Percentiles rank a stretch among this genome's conserved stretches.
Conservation (phyloP, 225 moss, liverwort and hornwort species). For the Rhytidiadelphus loreus region DNA sequence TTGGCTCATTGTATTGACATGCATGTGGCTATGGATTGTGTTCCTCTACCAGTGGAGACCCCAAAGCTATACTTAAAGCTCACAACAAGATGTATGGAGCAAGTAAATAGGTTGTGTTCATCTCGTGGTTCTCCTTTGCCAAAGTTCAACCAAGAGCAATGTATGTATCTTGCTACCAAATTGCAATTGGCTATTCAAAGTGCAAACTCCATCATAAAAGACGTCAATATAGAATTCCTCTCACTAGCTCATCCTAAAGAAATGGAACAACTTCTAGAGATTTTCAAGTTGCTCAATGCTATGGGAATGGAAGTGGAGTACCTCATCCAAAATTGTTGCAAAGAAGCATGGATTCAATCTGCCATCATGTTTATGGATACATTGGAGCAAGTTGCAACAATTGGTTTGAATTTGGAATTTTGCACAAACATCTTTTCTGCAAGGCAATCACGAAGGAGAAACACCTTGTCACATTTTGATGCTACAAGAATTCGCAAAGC, state of each 20-base stretch:
- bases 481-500: not conserved
- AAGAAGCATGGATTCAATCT: not conserved
- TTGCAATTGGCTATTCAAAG: not conserved
- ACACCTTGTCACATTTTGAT: not conserved
- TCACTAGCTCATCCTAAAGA: not conserved
- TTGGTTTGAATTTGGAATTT: not conserved
- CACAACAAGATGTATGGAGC: not conserved
- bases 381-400: accelerated
- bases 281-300: not conserved
- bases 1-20: not conserved
- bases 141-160: not conserved
- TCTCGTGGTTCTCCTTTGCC: accelerated
- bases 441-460: accelerated
- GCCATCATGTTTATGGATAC: not conserved
- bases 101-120: not conserved
- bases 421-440: not conserved
- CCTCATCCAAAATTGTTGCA: not conserved
- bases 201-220: not conserved
- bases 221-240: not conserved
- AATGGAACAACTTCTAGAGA: not conserved
- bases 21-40: too few species aligned
- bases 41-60: accelerated
- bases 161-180: not conserved
- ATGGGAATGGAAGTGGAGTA: not conserved
- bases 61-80: not conserved